Evolutionary conservation across 1,139 yeast genomes (phyloP), one percentile per base, ranked within the genome.

Genomic region (Pichia sp.): DNA sequence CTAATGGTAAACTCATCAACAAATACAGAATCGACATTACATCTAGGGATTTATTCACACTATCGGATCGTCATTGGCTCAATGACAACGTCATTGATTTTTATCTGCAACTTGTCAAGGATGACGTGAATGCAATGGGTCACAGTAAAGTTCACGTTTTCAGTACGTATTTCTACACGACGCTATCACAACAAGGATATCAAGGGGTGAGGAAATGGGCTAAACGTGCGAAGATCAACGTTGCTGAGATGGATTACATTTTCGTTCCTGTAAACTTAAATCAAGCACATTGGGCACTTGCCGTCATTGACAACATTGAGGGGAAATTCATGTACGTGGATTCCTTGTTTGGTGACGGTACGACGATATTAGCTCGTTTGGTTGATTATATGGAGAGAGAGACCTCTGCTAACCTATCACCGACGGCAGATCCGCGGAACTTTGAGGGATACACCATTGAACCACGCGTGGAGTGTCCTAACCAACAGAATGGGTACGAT

Each of bases 221-320:
- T 39, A 85, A 80, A 50, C 71, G 95, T 37, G 80, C 83, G 44
- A 83, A 85, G 50, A 67, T 80, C 29, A 74, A 80, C 46, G 76
- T 88, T 10, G 68, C 76, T 7, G 67, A 72, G 27, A 62, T 81
- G 45, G 80, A 79, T 30, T 64, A 72, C 42, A 68, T 93, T 7
- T 67, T 91, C 46, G 78, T 84, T 6, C 99, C 99, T 0, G 78
- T 91, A 20, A 91, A 91, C 53, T 66, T 85, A 22, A 70, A 74
- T 59, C 77, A 80, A 38, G 73, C 91, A 1, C 99, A 91, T 58
- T 91, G 99, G 99, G 93, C 95, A 5, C 62, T 88, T 30, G 88
- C 94, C 0, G 80, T 81, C 20, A 69, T 91, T 24, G 80, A 91
- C 56, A 74, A 86, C 45, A 56, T 57, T 23, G 61, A 65, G 11